Conservation (phyloP, 225 moss, liverwort and hornwort species). For the Ulota crispa region DNA sequence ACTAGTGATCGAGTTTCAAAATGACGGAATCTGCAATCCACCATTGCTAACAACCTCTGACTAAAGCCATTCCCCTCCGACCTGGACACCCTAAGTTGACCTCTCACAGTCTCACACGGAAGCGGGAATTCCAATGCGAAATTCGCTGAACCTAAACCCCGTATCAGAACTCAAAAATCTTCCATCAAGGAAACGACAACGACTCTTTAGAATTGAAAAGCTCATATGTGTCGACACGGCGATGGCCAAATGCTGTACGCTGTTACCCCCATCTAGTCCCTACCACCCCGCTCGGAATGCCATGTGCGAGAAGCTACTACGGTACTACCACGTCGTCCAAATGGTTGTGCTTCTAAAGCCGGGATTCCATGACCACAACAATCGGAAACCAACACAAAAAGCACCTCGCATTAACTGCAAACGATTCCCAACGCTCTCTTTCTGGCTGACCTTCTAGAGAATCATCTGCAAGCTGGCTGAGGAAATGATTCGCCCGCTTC, state of each 20-base stretch:
- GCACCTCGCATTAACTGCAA: constrained; percentile 4
- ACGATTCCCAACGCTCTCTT: background rate
- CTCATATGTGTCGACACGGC: background rate
- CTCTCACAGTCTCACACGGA: background rate
- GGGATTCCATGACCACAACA: constrained; percentile 26
- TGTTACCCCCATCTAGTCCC: too few species aligned
- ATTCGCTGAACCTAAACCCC: background rate
- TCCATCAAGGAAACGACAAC: background rate
- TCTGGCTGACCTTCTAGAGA: background rate
- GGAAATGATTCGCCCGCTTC: background rate
- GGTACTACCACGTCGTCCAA: background rate
- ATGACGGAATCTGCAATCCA: background rate
- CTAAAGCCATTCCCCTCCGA: background rate
- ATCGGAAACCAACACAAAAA: background rate
- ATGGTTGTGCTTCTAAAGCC: constrained; percentile 1
- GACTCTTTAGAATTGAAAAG: background rate
- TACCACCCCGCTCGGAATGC: background rate
- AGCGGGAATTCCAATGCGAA: background rate
- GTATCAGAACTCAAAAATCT: background rate
- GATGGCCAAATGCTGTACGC: background rate
- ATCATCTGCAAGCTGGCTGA: background rate
- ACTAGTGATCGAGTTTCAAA: background rate
- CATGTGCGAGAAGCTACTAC: background rate
- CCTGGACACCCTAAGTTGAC: background rate
- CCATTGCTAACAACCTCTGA: background rate